These are phyloP conservation scores for Silene noctiflora DNA, from an alignment of 179 eudicot genomes.

Conservation along the genomic window DNA sequence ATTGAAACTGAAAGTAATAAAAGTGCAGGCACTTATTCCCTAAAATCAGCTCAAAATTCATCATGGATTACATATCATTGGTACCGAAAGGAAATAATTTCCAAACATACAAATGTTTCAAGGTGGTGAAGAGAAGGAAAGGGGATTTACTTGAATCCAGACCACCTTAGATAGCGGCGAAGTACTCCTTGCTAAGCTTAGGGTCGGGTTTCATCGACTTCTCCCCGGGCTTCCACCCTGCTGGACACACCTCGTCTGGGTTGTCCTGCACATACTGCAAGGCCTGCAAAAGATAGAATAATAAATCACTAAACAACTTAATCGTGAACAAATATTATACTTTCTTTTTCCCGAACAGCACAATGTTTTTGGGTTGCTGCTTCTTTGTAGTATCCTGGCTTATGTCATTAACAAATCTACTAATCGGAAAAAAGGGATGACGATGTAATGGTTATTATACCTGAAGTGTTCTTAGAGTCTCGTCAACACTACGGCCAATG, in stretches of 20 bases:
- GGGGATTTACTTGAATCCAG: background rate
- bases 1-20: background rate
- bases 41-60: conserved; percentile 17
- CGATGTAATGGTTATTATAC: conserved; percentile 27
- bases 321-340: too few relatives aligned
- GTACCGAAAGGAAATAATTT: conserved; percentile 14
- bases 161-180: conserved; percentile 60
- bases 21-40: conserved; percentile 20
- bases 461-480: conserved; percentile 91
- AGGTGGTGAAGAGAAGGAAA: background rate
- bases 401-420: background rate
- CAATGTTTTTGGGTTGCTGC: background rate
- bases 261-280: conserved; percentile 91
- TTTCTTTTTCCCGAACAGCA: background rate
- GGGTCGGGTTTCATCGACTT: conserved; percentile 99
- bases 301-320: background rate
- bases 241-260: conserved; percentile 98
- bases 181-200: conserved; percentile 92
- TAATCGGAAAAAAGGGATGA: background rate
- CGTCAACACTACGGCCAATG: conserved; percentile 85
- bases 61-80: conserved; percentile 17
- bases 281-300: conserved; percentile 52
- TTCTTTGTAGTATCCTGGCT: background rate
- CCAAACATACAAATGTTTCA: conserved; percentile 4
- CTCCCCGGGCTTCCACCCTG: conserved; percentile 99